Evolutionary conservation across 2,329 filamentous ascomycete species (phyloP).

Genomic region (Aspergillus sp.): DNA sequence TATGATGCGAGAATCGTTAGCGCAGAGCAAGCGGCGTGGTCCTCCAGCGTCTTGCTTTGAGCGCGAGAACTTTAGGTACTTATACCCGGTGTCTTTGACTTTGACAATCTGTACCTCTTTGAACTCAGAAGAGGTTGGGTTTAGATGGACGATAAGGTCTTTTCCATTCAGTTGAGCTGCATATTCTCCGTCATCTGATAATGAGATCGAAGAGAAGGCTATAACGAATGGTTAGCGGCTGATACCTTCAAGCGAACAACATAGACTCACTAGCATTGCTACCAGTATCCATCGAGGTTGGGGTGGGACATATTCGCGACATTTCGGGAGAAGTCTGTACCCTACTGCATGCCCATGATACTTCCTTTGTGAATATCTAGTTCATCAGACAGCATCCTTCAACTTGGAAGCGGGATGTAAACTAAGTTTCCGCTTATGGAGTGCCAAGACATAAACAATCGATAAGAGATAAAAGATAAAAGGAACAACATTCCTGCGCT

Average conservation of each 20-base stretch:
- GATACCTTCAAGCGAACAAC: background rate
- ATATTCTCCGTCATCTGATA: conserved; percentile 34
- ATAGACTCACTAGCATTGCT: conserved; percentile 25
- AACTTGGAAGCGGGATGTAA: background rate
- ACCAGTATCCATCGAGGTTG: conserved; percentile 29
- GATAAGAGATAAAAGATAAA: conserved; percentile 32
- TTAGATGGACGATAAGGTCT: conserved; percentile 34
- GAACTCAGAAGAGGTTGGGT: conserved; percentile 27
- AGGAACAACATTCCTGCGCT: conserved; percentile 24
- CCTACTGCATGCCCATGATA: background rate
- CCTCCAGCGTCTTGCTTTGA: background rate
- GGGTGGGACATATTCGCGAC: conserved; percentile 1
- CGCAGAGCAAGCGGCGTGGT: conserved; percentile 33
- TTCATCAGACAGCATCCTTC: background rate
- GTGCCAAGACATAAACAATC: conserved; percentile 3
- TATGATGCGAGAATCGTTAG: conserved; percentile 35
- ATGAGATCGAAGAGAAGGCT: conserved; percentile 16
- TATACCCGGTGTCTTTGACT: conserved; percentile 32
- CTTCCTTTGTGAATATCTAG: background rate
- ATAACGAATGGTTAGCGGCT: background rate
- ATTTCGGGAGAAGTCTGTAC: background rate
- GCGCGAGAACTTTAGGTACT: conserved; percentile 32
- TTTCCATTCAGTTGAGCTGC: conserved; percentile 31
- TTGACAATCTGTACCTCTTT: conserved; percentile 33
- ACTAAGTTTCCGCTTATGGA: conserved; percentile 6